Evolutionary conservation across 2,329 filamentous ascomycete genomes (phyloP), one percentile per base, ranked within the genome.

Genomic region (Colletotrichum chlorophyti): DNA sequence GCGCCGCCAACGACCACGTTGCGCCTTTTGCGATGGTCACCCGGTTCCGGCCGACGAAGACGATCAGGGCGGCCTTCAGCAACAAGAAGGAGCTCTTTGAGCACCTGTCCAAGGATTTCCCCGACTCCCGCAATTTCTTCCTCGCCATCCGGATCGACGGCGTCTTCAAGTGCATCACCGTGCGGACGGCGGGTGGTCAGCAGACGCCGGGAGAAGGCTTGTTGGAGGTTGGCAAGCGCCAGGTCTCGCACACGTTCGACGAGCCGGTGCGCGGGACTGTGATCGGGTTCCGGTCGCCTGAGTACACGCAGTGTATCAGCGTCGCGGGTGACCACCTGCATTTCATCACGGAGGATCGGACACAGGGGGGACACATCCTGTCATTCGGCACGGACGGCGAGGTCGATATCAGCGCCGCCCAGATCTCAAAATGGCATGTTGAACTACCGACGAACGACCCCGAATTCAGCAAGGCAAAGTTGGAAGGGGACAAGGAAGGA

Each of bases 1-100:
- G 66, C 12, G 50, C 60, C 8, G 38, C 38, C 29, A 45, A 29
- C 11, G 53, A 61, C 2, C 66, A 62, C 41, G 62, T 72, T 53
- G 66, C 70, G 1, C 72, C 72, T 10, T 74, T 74, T 46, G 71
- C 71, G 34, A 69, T 68, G 52, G 63, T 72, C 35, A 73, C 71
- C 9, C 65, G 63, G 6, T 72, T 74, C 53, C 46, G 52, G 35
- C 65, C 72, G n/a, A 66, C 65, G 5, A 35, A 47, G 4, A 52
- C 32, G 2, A 58, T 53, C 10, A 47, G 46, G 2, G 65, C 63
- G 7, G 34, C 60, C 10, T 60, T 72, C n/a, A 32, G 53, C 23
- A 63, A 66, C 57, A 74, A 73, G 59, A 49, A 64, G 12, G 65
- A 64, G 32, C 63, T 74, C 7, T 51, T 61, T 9, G 55, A 34